Evolutionary conservation across 1,139 yeast genomes (phyloP).

Genomic region (Yamadazyma sp.): DNA sequence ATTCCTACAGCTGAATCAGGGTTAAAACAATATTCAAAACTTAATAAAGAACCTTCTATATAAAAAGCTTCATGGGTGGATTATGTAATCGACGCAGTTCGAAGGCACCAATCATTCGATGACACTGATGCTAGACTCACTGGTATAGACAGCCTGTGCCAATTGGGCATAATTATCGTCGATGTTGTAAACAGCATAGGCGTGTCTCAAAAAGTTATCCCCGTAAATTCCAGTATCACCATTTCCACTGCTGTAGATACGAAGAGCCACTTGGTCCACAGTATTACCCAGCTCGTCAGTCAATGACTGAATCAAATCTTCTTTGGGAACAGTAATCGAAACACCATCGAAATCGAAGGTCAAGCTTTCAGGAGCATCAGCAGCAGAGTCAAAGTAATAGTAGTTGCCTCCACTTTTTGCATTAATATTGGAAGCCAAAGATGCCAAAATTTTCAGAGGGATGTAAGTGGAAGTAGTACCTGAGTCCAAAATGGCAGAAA

Average conservation of each 20-base stretch:
- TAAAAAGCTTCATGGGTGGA: too few relatives aligned
- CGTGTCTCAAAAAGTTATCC: constrained; percentile 69
- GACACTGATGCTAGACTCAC: constrained; percentile 33
- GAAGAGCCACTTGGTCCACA: background rate
- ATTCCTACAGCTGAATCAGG: too few relatives aligned
- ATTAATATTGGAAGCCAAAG: constrained; percentile 16
- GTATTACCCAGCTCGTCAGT: background rate
- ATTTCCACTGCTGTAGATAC: background rate
- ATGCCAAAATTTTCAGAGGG: constrained; percentile 15
- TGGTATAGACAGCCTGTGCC: constrained; percentile 58
- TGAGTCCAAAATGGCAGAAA: constrained; percentile 22
- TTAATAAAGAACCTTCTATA: too few relatives aligned
- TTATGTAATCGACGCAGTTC: too few relatives aligned
- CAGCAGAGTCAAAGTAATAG: constrained; percentile 8
- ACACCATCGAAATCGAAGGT: constrained; percentile 33
- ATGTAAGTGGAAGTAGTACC: constrained; percentile 31
- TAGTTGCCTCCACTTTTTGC: constrained; percentile 6
- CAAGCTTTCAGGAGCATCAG: constrained; percentile 13
- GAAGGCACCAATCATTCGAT: background rate
- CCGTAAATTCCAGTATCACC: constrained; percentile 47
- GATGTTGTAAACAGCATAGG: constrained; percentile 75
- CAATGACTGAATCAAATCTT: background rate
- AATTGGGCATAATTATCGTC: constrained; percentile 61
- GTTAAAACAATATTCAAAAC: too few relatives aligned
- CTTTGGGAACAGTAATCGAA: constrained; percentile 27